A percentile compares a stretch with the other conserved stretches of the same genome.
These are phyloP conservation scores for Ophiocordyceps camponoti-floridani DNA, from an alignment of 2,329 filamentous ascomycete species.

Conservation along the genomic window DNA sequence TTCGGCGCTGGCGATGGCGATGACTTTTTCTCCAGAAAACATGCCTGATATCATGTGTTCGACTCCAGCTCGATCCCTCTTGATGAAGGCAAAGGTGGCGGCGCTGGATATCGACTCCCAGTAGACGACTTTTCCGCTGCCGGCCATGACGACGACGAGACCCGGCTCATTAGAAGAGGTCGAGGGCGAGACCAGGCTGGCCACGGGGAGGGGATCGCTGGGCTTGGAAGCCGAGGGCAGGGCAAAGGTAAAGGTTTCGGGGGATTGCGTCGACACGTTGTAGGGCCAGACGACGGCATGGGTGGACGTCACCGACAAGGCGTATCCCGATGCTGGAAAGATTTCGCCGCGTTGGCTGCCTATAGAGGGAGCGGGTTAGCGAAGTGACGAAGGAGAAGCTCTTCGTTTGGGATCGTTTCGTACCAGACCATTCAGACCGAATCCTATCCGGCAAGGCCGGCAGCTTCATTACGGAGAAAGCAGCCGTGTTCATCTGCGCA, in stretches of 20 bases:
- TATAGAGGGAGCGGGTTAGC: conserved; percentile 12
- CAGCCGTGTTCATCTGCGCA: conserved; percentile 58
- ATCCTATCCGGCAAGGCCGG: conserved; percentile 67
- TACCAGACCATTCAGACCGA: conserved; percentile 47
- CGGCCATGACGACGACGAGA: conserved; percentile 69
- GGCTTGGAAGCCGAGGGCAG: conserved; percentile 55
- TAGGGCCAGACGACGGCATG: conserved; percentile 89
- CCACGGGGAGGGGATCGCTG: conserved; percentile 61
- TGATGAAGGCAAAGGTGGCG: conserved; percentile 66
- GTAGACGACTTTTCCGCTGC: conserved; percentile 71
- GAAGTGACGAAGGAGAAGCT: not conserved
- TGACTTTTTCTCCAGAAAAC: conserved; percentile 60
- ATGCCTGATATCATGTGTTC: conserved; percentile 59
- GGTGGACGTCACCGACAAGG: conserved; percentile 61
- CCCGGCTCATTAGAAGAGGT: conserved; percentile 67
- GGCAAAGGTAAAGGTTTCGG: conserved; percentile 64
- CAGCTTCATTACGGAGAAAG: conserved; percentile 72
- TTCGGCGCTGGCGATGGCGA: conserved; percentile 67
- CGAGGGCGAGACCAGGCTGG: conserved; percentile 63
- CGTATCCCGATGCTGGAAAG: conserved; percentile 50
- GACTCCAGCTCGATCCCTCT: conserved; percentile 63
- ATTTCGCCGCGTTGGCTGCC: conserved; percentile 48
- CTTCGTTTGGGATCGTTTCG: conserved; percentile 11
- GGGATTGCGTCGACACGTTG: conserved; percentile 44
- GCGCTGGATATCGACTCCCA: conserved; percentile 92